Conservation (phyloP, 208 protist species). For the Wallacemonas sp. region DNA sequence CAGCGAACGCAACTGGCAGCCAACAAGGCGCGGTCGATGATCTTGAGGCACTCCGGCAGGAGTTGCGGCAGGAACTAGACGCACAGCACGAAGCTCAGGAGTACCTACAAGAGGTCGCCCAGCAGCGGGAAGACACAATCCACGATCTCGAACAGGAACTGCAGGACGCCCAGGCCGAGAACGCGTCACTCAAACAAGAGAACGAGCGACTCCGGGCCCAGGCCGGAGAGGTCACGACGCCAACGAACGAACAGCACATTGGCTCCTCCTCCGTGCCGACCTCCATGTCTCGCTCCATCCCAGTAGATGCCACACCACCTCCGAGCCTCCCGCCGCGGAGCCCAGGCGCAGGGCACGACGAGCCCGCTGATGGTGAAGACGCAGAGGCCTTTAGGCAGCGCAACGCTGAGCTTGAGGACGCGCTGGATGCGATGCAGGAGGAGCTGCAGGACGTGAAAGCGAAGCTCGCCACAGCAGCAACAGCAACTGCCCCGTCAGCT, state of each 20-base stretch:
- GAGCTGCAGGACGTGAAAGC: neutral
- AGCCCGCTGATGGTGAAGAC: neutral
- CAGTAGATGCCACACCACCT: conserved; percentile 8
- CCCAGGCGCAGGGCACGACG: neutral
- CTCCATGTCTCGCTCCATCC: conserved; percentile 1
- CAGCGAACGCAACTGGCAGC: neutral
- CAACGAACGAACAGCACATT: no score
- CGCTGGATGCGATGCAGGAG: neutral
- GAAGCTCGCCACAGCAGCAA: neutral
- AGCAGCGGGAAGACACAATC: conserved; percentile 9
- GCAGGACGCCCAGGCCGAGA: neutral
- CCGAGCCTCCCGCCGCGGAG: conserved; percentile 7
- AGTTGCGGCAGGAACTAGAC: conserved; percentile 1
- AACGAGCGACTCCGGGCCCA: conserved; percentile 8
- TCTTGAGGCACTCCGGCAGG: neutral
- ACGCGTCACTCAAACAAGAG: conserved; percentile 2
- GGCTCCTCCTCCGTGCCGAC: neutral
- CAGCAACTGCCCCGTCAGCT: neutral
- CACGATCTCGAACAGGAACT: conserved; percentile 9
- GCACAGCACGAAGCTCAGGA: conserved; percentile 17
- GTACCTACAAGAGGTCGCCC: conserved; percentile 16
- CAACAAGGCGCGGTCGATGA: neutral
- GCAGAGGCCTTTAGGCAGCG: neutral
- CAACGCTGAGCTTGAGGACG: conserved; percentile 13
- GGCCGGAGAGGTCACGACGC: neutral